A percentile compares a stretch with the other conserved stretches of the same genome.
phyloP scores from a whole-genome alignment of 805 yeast genomes.

The Candida quercuum region DNA sequence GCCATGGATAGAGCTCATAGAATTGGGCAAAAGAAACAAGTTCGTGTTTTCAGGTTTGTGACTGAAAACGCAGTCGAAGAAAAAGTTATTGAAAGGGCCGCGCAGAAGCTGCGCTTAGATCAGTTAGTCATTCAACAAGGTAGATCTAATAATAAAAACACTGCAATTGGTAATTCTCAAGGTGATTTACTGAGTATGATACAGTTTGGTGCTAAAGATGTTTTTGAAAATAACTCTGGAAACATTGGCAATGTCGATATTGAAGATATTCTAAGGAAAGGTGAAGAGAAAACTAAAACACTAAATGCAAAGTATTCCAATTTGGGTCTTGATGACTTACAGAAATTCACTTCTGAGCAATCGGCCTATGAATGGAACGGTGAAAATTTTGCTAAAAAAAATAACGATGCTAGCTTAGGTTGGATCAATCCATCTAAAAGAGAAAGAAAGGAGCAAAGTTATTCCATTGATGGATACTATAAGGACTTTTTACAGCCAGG shows the following conservation, averaged over 20 bases:
- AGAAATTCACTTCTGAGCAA: constrained; percentile 82
- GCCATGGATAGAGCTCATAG: constrained; percentile 99
- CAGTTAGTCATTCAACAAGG: constrained; percentile 96
- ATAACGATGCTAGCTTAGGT: constrained; percentile 35
- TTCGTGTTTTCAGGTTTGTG: constrained; percentile 84
- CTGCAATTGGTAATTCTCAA: constrained; percentile 54
- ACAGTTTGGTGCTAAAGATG: constrained; percentile 92
- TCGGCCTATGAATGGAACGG: constrained; percentile 98
- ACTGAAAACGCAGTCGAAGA: constrained; percentile 96
- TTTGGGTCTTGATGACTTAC: constrained; percentile 88
- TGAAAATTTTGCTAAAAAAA: constrained; percentile 45
- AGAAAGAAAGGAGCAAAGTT: constrained; percentile 74
- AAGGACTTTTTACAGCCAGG: constrained; percentile 52
- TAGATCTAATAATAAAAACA: constrained; percentile 44
- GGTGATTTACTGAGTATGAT: constrained; percentile 93
- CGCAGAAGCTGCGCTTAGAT: constrained; percentile 87
- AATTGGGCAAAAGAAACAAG: constrained; percentile 96
- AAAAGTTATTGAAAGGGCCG: constrained; percentile 92
- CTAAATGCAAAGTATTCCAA: constrained; percentile 79
- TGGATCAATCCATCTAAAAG: constrained; percentile 77
- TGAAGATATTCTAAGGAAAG: constrained; percentile 73
- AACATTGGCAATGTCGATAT: constrained; percentile 54
- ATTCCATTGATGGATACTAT: constrained; percentile 71
- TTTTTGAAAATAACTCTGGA: constrained; percentile 51
- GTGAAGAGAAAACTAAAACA: constrained; percentile 75